Evolutionary conservation across 1,139 yeast species (phyloP).

Genomic region (Martiniozyma asiatica): DNA sequence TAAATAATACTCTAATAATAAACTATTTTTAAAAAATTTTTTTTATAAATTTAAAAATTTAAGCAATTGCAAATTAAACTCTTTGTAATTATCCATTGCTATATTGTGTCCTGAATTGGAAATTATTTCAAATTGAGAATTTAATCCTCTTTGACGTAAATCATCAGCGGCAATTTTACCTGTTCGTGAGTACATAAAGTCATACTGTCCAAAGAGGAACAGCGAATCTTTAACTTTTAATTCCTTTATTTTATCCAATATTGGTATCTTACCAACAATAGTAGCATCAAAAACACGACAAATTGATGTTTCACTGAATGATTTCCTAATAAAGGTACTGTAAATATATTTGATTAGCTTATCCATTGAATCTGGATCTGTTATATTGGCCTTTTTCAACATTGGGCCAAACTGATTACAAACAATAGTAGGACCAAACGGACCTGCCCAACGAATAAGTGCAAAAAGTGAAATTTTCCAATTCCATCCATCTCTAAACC

Average conservation of each 20-base stretch:
- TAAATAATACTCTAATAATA: neutral
- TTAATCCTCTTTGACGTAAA: constrained; percentile 24
- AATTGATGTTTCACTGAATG: constrained; percentile 40
- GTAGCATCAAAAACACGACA: constrained; percentile 42
- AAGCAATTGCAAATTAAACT: constrained; percentile 40
- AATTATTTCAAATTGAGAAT: constrained; percentile 30
- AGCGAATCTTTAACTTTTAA: constrained; percentile 32
- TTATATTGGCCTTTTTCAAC: constrained; percentile 31
- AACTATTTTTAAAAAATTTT: neutral
- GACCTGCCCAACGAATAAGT: constrained; percentile 34
- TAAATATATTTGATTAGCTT: constrained; percentile 28
- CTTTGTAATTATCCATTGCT: constrained; percentile 60
- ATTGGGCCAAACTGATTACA: constrained; percentile 32
- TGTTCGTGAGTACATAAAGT: constrained; percentile 77
- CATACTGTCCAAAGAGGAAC: constrained; percentile 70
- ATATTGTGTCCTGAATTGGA: constrained; percentile 66
- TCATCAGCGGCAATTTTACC: constrained; percentile 41
- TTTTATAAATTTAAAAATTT: constrained; percentile 27
- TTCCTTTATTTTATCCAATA: constrained; percentile 46
- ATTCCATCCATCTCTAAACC: constrained; percentile 30
- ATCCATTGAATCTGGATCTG: constrained; percentile 30
- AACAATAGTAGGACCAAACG: constrained; percentile 36
- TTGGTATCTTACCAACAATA: constrained; percentile 61
- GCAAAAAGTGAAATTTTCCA: constrained; percentile 33
- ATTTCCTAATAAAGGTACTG: constrained; percentile 32